phyloP scores from a whole-genome alignment of 2,329 filamentous ascomycete genomes.

The Apiospora kogelbergensis region DNA sequence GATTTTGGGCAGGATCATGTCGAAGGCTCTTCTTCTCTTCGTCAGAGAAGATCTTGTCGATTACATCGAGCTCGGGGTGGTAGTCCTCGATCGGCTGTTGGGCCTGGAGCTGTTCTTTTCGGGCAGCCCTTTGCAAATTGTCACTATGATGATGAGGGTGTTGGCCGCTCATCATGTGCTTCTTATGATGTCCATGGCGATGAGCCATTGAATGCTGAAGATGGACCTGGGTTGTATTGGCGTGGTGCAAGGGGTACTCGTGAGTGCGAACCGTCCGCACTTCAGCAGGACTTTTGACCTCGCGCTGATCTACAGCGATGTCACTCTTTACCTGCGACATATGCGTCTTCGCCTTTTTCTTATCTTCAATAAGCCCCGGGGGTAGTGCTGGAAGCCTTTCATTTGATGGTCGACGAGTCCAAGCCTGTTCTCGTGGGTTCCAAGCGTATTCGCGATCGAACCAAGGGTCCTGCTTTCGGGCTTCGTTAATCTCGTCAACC shows the following conservation, averaged over 20 bases:
- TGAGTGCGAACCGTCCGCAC: not conserved
- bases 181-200: not conserved
- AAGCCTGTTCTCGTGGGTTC: not conserved
- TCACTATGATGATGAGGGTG: not conserved
- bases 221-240: not conserved
- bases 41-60: not conserved
- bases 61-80: not conserved
- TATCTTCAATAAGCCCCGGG: not conserved
- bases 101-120: not conserved
- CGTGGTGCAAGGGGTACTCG: not conserved
- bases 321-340: not conserved
- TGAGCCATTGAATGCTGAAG: not conserved
- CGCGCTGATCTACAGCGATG: not conserved
- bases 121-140: not conserved
- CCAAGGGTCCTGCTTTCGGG: not conserved
- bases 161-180: not conserved
- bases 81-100: not conserved
- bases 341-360: not conserved
- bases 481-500: not conserved
- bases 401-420: not conserved
- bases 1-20: not conserved
- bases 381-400: not conserved
- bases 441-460: not conserved
- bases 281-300: not conserved
- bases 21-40: not conserved